A percentile compares a stretch with the other conserved stretches of the same genome.
Conservation (phyloP, 2,329 filamentous ascomycete species). For the Periconia macrospinosa region DNA sequence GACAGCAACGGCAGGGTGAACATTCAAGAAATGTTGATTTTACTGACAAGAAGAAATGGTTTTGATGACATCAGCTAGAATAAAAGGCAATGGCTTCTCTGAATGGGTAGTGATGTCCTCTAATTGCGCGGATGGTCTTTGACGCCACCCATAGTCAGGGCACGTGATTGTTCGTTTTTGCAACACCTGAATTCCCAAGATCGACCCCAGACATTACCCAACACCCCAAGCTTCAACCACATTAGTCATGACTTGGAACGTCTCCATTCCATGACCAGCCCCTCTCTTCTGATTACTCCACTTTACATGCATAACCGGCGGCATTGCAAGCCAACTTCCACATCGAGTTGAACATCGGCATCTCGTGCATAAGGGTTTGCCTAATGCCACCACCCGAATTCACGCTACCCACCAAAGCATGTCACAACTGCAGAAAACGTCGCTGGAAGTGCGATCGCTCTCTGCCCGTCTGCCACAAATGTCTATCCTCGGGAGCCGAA, state of each 20-base stretch:
- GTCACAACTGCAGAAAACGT: conserved; percentile 64
- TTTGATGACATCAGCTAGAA: not conserved
- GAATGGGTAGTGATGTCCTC: conserved; percentile 14
- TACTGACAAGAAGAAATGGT: not conserved
- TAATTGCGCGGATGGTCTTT: conserved; percentile 13
- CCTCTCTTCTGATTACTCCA: conserved; percentile 8
- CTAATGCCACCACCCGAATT: conserved; percentile 22
- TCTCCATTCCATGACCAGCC: not conserved
- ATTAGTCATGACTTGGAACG: conserved; percentile 1
- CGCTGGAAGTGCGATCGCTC: conserved; percentile 66
- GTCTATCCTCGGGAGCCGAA: conserved; percentile 56
- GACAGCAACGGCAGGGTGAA: not conserved
- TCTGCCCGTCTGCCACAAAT: conserved; percentile 62
- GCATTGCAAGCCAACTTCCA: conserved; percentile 15
- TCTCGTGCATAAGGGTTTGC: conserved; percentile 30
- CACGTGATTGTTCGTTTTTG: not conserved
- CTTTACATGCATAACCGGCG: conserved; percentile 2
- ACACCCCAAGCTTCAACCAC: not conserved
- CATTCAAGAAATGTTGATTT: not conserved
- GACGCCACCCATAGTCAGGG: conserved; percentile 13
- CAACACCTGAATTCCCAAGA: not conserved
- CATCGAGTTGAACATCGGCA: conserved; percentile 27
- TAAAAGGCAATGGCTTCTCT: not conserved
- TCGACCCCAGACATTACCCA: not conserved
- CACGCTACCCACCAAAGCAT: conserved; percentile 46